A percentile compares a stretch with the other conserved stretches of the same genome.
These are phyloP conservation scores for Cnidoscolus chayamansa DNA, from an alignment of 441 rosid species.

Conservation along the genomic window DNA sequence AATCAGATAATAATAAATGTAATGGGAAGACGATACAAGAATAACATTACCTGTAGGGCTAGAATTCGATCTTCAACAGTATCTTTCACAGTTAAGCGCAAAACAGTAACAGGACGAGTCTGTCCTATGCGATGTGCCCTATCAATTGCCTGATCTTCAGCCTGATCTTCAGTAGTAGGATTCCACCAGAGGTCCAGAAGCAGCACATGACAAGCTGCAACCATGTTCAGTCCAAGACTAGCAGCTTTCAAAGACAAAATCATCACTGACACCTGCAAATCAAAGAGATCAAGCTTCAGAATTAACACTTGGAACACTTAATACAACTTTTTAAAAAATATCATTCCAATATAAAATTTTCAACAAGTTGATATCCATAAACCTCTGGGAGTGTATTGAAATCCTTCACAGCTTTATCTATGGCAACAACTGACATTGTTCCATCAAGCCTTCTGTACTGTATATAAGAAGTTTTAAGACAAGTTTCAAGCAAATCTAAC, in stretches of 20 bases:
- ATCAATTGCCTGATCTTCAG: constrained; percentile 42
- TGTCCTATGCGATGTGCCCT: constrained; percentile 97
- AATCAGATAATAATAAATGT: constrained; percentile 6
- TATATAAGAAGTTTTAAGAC: constrained; percentile 58
- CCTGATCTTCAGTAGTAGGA: constrained; percentile 96
- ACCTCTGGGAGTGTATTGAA: constrained; percentile 87
- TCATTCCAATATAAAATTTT: not conserved
- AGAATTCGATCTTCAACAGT: constrained; percentile 90
- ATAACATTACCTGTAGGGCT: constrained; percentile 61
- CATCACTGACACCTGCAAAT: constrained; percentile 71
- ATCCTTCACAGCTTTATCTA: constrained; percentile 91
- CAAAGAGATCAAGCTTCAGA: constrained; percentile 8
- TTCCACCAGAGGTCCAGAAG: constrained; percentile 96
- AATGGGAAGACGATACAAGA: not conserved
- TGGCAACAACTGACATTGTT: constrained; percentile 78
- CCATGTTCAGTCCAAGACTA: constrained; percentile 94
- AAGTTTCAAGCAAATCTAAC: constrained; percentile 80
- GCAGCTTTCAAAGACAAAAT: constrained; percentile 97
- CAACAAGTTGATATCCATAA: constrained; percentile 14
- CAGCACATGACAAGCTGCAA: constrained; percentile 83
- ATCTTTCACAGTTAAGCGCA: constrained; percentile 79
- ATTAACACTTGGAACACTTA: not conserved
- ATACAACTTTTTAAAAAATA: not conserved
- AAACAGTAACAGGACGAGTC: constrained; percentile 78
- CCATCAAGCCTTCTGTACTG: constrained; percentile 92